Evolutionary conservation across 2,329 filamentous ascomycete genomes (phyloP).

Genomic region (Fusarium poae): DNA sequence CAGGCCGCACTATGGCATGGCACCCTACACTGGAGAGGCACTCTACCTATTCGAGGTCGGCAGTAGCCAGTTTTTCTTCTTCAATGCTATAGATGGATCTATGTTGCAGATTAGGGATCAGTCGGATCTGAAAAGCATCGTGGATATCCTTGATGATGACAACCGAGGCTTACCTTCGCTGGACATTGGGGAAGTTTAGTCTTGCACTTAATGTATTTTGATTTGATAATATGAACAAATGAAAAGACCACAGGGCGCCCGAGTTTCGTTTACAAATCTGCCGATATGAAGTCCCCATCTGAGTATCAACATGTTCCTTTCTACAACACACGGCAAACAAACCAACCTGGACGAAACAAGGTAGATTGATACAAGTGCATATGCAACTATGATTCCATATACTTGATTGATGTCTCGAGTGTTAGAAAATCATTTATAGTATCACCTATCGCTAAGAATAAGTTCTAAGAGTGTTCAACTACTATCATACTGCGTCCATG

Average conservation of each 20-base stretch:
- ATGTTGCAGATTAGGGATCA: not conserved
- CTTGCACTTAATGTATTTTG: not conserved
- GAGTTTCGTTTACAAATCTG: not conserved
- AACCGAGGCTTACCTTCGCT: not conserved
- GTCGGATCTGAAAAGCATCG: not conserved
- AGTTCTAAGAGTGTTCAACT: not conserved
- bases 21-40: not conserved
- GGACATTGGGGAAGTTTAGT: not conserved
- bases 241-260: accelerated
- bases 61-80: not conserved
- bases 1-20: not conserved
- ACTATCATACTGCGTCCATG: not conserved
- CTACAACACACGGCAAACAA: not conserved
- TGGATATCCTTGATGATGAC: not conserved
- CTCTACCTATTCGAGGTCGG: not conserved
- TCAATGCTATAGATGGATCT: not conserved
- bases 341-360: not conserved
- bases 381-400: not conserved
- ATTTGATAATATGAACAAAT: not conserved
- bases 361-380: not conserved
- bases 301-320: not conserved
- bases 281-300: not conserved
- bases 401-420: not conserved
- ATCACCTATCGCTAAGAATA: not conserved
- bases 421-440: not conserved